Conservation (phyloP, 202 grass and related monocot species). For the Musa balbisiana region DNA sequence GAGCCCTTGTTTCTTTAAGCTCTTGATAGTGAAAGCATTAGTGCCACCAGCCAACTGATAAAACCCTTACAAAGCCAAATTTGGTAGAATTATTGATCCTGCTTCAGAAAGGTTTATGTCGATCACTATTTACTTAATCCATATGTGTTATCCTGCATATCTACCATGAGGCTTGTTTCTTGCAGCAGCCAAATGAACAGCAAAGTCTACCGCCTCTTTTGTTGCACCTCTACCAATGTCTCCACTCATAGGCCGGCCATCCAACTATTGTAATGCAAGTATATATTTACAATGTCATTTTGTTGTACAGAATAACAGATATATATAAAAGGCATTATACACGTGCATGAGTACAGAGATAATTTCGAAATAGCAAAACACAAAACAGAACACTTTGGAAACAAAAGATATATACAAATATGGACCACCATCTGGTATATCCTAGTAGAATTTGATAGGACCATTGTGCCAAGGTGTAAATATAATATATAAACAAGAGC, state of each 20-base stretch:
- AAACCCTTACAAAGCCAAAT: conserved; percentile 57
- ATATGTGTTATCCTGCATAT: too few relatives aligned
- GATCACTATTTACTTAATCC: neutral
- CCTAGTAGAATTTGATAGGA: neutral
- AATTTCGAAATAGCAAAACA: neutral
- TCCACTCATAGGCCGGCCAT: too few relatives aligned
- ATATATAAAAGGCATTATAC: neutral
- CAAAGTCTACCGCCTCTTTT: too few relatives aligned
- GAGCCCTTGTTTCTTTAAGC: conserved; percentile 64
- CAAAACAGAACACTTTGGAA: neutral
- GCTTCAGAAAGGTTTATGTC: neutral
- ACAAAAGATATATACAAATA: neutral
- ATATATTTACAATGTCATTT: too few relatives aligned
- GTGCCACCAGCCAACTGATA: conserved; percentile 90
- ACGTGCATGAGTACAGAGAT: neutral
- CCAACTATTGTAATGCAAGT: too few relatives aligned
- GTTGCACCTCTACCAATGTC: too few relatives aligned
- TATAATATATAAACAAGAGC: too few relatives aligned
- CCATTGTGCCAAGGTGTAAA: too few relatives aligned
- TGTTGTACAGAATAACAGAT: too few relatives aligned
- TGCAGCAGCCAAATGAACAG: too few relatives aligned
- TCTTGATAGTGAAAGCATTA: conserved; percentile 66
- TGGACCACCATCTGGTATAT: neutral
- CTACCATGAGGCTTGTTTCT: too few relatives aligned
- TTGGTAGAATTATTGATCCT: conserved; percentile 3